phyloP scores from a whole-genome alignment of 768 basidiomycete species.

The Russula foetens region DNA sequence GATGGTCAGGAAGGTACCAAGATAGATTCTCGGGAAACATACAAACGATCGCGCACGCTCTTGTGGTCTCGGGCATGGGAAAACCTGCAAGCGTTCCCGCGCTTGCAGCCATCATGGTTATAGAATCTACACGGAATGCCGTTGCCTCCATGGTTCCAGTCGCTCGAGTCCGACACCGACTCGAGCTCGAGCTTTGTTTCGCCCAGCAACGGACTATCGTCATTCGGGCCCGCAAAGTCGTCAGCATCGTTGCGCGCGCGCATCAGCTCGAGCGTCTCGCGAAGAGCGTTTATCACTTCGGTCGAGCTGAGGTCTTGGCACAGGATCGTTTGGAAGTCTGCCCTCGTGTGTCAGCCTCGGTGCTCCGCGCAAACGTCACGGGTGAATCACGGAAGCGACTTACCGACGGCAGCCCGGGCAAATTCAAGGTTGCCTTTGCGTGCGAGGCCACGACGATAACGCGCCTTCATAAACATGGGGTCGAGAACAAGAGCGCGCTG shows the following conservation, averaged over 20 bases:
- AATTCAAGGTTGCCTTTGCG: slow-evolving; percentile 24
- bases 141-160: slow-evolving; percentile 44
- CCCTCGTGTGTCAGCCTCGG: neutral
- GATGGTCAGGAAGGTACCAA: too few relatives aligned
- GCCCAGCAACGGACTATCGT: slow-evolving; percentile 19
- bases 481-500: slow-evolving; percentile 17
- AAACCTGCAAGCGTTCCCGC: slow-evolving; percentile 36
- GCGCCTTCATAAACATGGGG: slow-evolving; percentile 29
- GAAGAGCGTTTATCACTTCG: slow-evolving; percentile 21
- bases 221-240: slow-evolving; percentile 9
- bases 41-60: slow-evolving; percentile 50
- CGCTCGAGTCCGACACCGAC: slow-evolving; percentile 45
- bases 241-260: neutral
- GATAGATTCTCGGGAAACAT: too few relatives aligned
- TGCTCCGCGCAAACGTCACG: too few relatives aligned
- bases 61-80: slow-evolving; percentile 49
- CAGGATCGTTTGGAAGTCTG: slow-evolving; percentile 28
- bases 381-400: neutral
- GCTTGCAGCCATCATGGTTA: slow-evolving; percentile 43
- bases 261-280: neutral
- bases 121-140: slow-evolving; percentile 48
- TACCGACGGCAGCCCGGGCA: slow-evolving; percentile 24
- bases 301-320: slow-evolving; percentile 24
- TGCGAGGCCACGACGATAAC: slow-evolving; percentile 30
- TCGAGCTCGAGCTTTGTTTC: slow-evolving; percentile 32